These are phyloP conservation scores for Manihot esculenta DNA, from an alignment of 441 rosid genomes.

Conservation along the genomic window DNA sequence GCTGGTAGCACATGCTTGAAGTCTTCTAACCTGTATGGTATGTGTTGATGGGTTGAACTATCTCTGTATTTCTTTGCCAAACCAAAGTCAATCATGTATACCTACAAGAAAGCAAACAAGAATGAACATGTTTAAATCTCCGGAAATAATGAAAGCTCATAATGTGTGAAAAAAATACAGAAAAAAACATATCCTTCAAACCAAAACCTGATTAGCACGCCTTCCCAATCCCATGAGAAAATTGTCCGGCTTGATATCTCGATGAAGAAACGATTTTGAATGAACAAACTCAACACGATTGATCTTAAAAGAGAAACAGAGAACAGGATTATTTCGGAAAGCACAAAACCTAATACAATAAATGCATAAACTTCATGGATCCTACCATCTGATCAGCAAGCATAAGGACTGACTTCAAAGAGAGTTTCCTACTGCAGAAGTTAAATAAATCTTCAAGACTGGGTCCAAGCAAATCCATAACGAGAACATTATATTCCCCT, in stretches of 20 bases:
- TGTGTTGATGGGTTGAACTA: constrained; percentile 86
- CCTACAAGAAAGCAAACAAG: constrained; percentile 41
- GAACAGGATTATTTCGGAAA: too few relatives aligned
- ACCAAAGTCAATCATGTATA: constrained; percentile 90
- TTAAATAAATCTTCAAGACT: constrained; percentile 97
- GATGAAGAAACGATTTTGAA: constrained; percentile 91
- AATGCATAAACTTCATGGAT: constrained; percentile 7
- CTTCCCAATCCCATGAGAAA: constrained; percentile 96
- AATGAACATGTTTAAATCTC: constrained; percentile 3
- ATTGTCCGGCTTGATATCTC: constrained; percentile 97
- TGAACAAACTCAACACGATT: constrained; percentile 88
- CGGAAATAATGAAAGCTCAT: not conserved
- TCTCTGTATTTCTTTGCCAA: constrained; percentile 96
- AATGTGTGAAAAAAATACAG: not conserved
- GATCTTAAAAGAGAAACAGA: constrained; percentile 69
- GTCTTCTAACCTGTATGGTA: constrained; percentile 72
- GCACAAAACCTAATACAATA: constrained; percentile 6
- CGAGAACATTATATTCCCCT: constrained; percentile 92
- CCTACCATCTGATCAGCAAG: constrained; percentile 97
- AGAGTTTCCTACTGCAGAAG: constrained; percentile 91
- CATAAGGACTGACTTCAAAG: constrained; percentile 94
- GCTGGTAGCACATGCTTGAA: not conserved
- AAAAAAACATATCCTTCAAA: constrained; percentile 12
- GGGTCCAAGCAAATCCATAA: constrained; percentile 97
- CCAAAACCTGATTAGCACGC: constrained; percentile 90